Evolutionary conservation across 176 grass and related monocot genomes (phyloP), one percentile per base, ranked within the genome.

Genomic region (Pharus latifolius): DNA sequence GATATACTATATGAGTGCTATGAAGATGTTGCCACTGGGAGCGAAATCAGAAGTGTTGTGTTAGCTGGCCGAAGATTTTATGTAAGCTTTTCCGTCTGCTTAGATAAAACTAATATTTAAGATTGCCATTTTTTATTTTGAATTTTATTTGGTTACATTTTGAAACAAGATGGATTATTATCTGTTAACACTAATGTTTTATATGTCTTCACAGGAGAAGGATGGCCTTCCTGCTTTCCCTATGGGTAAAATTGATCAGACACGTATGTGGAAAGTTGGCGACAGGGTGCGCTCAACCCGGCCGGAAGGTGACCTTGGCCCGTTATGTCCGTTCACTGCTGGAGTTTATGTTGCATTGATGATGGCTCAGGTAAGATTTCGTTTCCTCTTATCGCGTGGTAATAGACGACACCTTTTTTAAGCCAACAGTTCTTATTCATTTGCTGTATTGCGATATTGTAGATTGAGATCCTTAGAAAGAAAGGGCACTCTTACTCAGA

Each of bases 31-130:
- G 89, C 89, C 43, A 59, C 62, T 58, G 85, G 89, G 50, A 88
- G 78, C 48, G 90, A 93, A 82, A 93, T 93, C 41, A 65, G 90
- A n/a, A 93, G 90, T 66, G 90, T 93, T 59, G 90, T 93, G 28
- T 73, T 93, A 54, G 90, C 85, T 53, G 90, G 85, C 5, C 73
- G 82, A 10, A 75, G 90, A 35, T 93, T 93, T 44, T 73, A 88
- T 79, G 74, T 97, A 75, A 72, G 73, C 66, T 63, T 2, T 29
- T 74, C 20, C 55, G 22, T 49, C 49, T 70, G 4, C 17, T 33
- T n/a, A n/a, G n/a, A n/a, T n/a, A n/a, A n/a, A n/a, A n/a, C n/a
- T n/a, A n/a, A n/a, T n/a, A 0, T 49, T 55, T 62, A 63, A 16
- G 6, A n/a, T 46, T 12, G 8, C 7, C 11, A 28, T 4, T 7